Evolutionary conservation across 345 rosid species (phyloP), one percentile per base, ranked within the genome.

Genomic region (Syzygium grande): DNA sequence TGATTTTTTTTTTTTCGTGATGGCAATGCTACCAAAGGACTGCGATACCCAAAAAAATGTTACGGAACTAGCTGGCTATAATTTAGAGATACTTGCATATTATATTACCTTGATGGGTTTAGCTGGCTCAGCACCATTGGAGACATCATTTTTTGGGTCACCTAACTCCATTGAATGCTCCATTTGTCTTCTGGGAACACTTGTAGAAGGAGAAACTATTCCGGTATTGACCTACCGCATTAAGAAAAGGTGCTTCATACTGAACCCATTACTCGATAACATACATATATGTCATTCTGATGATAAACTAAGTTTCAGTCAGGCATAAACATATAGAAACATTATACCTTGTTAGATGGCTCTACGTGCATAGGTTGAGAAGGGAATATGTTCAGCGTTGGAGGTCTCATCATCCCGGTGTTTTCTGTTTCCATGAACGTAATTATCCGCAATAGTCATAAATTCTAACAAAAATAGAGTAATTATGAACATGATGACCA

Each of bases 301-400:
- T 16, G 91, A 61, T 84, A 91, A 91, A 34, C 88, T 88, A 87
- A 93, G 94, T 89, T 92, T 91, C 49, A 38, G 46, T 38, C 49
- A 73, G 80, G 10, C 14, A 73, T 38, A 15, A 34, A 19, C 49
- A 73, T 73, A 38, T 73, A 34, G 4, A 73, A 34, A 34, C 15
- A 54, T 34, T 23, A 56, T 86, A 91, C 93, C 93, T 90, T 38
- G 93, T 65, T 41, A 95, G 91, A 87, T 68, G 96, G 97, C 73
- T 93, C 96, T 86, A 88, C 93, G 89, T 95, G 98, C 99, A 97
- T 97, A 85, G 99, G 99, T 87, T 94, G 98, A 77, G 99, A 97
- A 56, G 99, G 99, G 90, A 98, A 98, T 86, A 98, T 98, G 93
- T 96, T 96, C 85, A 97, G 93, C 87, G 98, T 98, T 86, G 99